These are phyloP conservation scores for Poa annua DNA, from an alignment of 176 grass and related monocot species.

Conservation along the genomic window DNA sequence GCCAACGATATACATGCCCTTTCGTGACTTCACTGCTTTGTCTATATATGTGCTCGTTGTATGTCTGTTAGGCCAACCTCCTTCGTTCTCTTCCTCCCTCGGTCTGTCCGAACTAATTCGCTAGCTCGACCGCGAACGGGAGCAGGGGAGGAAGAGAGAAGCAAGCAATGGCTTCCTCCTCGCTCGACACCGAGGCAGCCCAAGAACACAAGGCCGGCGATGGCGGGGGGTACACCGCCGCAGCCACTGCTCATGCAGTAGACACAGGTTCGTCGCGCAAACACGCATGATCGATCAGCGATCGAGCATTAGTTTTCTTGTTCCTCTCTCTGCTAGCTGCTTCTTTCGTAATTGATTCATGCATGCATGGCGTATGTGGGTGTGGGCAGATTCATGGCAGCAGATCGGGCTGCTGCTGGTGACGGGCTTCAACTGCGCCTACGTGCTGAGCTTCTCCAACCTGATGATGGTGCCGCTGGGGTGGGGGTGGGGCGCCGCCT, in stretches of 20 bases:
- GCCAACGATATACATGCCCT: neutral
- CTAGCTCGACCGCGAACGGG: neutral
- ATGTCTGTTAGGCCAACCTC: neutral
- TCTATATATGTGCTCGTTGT: neutral
- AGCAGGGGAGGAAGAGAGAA: neutral
- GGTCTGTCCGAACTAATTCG: neutral
- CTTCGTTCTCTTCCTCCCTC: neutral
- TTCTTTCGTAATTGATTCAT: too few species aligned
- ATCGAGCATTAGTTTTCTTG: too few species aligned
- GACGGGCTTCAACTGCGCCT: conserved; percentile 88
- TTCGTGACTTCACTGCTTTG: neutral
- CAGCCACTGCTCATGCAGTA: conserved; percentile 65
- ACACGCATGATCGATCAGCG: too few species aligned
- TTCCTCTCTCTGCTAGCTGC: too few species aligned
- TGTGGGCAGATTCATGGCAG: conserved; percentile 65
- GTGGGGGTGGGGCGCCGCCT: conserved; percentile 70
- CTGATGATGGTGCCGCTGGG: conserved; percentile 80
- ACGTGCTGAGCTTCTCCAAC: conserved; percentile 94
- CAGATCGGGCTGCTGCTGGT: conserved; percentile 79
- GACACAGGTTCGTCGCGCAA: conserved; percentile 51
- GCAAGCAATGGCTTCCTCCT: conserved; percentile 43
- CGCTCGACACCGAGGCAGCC: conserved; percentile 50
- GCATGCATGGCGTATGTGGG: neutral
- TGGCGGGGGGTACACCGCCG: conserved; percentile 41
- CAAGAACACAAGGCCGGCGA: conserved; percentile 26